Percentiles rank a stretch among this genome's conserved stretches.
These are phyloP conservation scores for Microsporum audouinii DNA, from an alignment of 2,329 filamentous ascomycete species.

Conservation along the genomic window DNA sequence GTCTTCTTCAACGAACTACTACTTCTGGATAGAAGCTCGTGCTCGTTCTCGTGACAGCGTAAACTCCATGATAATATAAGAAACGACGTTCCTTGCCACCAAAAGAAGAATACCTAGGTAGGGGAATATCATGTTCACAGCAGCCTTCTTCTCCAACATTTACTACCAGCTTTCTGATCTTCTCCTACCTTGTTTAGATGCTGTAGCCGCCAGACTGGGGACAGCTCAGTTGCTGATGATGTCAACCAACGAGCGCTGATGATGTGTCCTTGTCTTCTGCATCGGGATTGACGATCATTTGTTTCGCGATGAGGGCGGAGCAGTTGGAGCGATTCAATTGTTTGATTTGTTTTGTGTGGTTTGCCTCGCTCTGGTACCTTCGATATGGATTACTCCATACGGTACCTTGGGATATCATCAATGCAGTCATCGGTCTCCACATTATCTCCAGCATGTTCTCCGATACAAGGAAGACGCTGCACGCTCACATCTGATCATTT, in stretches of 20 bases:
- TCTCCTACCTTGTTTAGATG: background rate
- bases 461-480: too few species aligned
- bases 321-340: background rate
- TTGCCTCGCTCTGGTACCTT: background rate
- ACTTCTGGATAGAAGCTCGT: background rate
- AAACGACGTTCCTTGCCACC: background rate
- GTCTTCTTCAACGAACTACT: background rate
- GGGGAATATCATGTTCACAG: too few species aligned
- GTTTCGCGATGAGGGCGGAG: background rate
- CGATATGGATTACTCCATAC: background rate
- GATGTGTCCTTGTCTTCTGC: background rate
- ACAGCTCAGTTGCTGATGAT: background rate
- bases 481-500: too few species aligned
- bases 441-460: too few species aligned
- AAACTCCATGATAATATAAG: background rate
- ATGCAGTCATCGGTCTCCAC: too few species aligned
- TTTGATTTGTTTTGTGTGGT: background rate
- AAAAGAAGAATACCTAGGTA: background rate
- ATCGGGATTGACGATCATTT: background rate
- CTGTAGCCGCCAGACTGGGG: background rate
- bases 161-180: background rate
- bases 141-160: background rate
- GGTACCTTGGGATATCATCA: too few species aligned
- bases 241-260: background rate
- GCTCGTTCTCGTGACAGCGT: background rate